Conservation (phyloP, 257 asterid genomes). For the Scutellaria barbata region DNA sequence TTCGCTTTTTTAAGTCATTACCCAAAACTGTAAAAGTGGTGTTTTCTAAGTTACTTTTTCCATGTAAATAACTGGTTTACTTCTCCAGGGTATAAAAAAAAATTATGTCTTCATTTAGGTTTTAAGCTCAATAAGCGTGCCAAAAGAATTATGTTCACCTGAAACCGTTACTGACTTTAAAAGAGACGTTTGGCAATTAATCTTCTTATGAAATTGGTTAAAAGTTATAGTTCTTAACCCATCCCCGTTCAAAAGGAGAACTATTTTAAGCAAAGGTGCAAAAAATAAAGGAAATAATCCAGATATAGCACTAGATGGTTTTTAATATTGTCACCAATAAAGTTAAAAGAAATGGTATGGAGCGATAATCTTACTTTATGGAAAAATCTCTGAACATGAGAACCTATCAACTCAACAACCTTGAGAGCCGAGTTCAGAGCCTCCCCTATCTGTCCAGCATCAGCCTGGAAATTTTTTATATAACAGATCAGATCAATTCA, state of each 20-base stretch:
- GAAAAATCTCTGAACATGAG: conserved; percentile 46
- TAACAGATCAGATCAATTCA: conserved; percentile 27
- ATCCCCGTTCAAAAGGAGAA: background rate
- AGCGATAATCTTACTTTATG: conserved; percentile 46
- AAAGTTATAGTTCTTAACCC: background rate
- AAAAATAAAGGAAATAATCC: background rate
- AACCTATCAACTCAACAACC: conserved; percentile 55
- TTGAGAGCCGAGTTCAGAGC: conserved; percentile 59
- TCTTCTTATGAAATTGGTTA: background rate
- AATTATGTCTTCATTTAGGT: background rate
- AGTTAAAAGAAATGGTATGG: background rate
- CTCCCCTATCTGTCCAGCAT: conserved; percentile 54
- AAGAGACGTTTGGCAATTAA: no score
- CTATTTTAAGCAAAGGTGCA: conserved; percentile 1
- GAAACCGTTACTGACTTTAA: background rate
- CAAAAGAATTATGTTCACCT: no score
- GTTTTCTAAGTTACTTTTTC: no score
- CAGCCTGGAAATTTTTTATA: conserved; percentile 43
- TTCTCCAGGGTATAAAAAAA: background rate
- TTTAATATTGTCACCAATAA: background rate
- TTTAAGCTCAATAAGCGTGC: no score
- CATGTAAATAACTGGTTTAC: background rate
- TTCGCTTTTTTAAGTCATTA: background rate
- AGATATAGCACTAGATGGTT: background rate
- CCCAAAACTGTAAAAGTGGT: background rate